A percentile compares a stretch with the other conserved stretches of the same genome.
Evolutionary conservation across 495 filamentous ascomycete species (phyloP).

Genomic region (Sordaria brevicollis): DNA sequence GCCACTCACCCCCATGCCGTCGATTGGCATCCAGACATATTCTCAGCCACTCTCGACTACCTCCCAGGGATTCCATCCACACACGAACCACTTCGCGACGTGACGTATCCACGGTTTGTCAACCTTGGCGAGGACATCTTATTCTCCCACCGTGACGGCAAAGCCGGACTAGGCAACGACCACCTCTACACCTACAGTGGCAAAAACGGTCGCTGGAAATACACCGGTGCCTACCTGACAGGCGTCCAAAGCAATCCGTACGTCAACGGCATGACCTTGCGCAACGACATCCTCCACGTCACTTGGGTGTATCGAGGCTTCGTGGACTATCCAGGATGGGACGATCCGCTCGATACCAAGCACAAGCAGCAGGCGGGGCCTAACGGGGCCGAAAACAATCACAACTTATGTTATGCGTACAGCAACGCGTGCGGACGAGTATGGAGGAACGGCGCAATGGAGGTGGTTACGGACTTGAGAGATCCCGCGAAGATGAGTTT

Average conservation of each 20-base stretch:
- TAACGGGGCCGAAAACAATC: slow-evolving; percentile 36
- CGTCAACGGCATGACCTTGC: slow-evolving; percentile 33
- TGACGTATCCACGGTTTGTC: slow-evolving; percentile 42
- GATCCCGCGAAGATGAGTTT: not conserved
- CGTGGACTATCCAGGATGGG: slow-evolving; percentile 32
- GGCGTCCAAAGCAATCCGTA: slow-evolving; percentile 38
- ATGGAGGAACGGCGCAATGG: slow-evolving; percentile 28
- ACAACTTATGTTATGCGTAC: slow-evolving; percentile 36
- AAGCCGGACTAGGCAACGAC: slow-evolving; percentile 38
- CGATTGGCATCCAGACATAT: slow-evolving; percentile 28
- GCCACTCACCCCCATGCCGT: slow-evolving; percentile 24
- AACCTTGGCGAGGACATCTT: slow-evolving; percentile 21
- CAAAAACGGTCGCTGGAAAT: slow-evolving; percentile 13
- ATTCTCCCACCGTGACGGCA: slow-evolving; percentile 37
- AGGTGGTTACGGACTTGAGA: slow-evolving; percentile 23
- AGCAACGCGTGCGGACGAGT: slow-evolving; percentile 27
- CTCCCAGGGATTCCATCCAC: slow-evolving; percentile 28
- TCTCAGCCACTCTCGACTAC: slow-evolving; percentile 24
- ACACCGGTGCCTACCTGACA: slow-evolving; percentile 31
- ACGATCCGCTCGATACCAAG: slow-evolving; percentile 28
- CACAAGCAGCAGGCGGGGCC: slow-evolving; percentile 35
- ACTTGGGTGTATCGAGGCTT: slow-evolving; percentile 41
- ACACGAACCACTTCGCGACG: slow-evolving; percentile 24
- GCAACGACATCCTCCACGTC: slow-evolving; percentile 22
- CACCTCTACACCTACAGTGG: slow-evolving; percentile 30